These are phyloP conservation scores for Glonium stellatum DNA, from an alignment of 495 filamentous ascomycete genomes.

Conservation along the genomic window DNA sequence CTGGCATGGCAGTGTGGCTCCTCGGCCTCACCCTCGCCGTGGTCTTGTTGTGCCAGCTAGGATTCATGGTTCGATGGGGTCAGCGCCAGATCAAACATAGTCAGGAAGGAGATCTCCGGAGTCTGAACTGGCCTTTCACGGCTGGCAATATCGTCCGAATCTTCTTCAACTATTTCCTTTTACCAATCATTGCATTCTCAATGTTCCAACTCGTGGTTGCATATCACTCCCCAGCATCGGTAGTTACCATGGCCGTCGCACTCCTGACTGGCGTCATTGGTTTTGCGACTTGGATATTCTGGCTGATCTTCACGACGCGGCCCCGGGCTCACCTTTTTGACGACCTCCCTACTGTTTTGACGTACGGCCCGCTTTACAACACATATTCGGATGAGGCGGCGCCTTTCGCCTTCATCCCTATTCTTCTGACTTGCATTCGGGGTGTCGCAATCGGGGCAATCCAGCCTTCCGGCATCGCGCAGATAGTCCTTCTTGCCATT, in stretches of 20 bases:
- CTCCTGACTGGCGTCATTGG: constrained; percentile 63
- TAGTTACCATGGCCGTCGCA: constrained; percentile 65
- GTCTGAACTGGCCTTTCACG: constrained; percentile 92
- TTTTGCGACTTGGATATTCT: constrained; percentile 71
- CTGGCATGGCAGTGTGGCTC: constrained; percentile 81
- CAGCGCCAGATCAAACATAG: constrained; percentile 60
- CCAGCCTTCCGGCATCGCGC: constrained; percentile 86
- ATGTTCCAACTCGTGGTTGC: constrained; percentile 87
- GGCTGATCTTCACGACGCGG: constrained; percentile 68
- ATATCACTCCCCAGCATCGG: constrained; percentile 54
- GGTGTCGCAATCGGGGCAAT: constrained; percentile 86
- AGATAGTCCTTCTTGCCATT: constrained; percentile 82
- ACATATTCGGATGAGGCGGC: constrained; percentile 87
- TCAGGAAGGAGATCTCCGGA: constrained; percentile 78
- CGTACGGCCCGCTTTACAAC: constrained; percentile 96
- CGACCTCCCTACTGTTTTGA: constrained; percentile 78
- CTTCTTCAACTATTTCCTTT: constrained; percentile 82
- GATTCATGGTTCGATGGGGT: constrained; percentile 68
- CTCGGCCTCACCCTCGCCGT: constrained; percentile 62
- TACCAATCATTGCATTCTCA: constrained; percentile 78
- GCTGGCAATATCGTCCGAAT: constrained; percentile 80
- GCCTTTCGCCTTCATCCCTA: constrained; percentile 77
- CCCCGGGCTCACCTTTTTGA: constrained; percentile 85
- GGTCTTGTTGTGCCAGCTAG: constrained; percentile 66
- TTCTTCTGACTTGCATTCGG: constrained; percentile 75